Percentiles rank a stretch among this genome's conserved stretches.
Conservation (phyloP, 2,329 filamentous ascomycete genomes). For the Aspergillus quadricinctus region DNA sequence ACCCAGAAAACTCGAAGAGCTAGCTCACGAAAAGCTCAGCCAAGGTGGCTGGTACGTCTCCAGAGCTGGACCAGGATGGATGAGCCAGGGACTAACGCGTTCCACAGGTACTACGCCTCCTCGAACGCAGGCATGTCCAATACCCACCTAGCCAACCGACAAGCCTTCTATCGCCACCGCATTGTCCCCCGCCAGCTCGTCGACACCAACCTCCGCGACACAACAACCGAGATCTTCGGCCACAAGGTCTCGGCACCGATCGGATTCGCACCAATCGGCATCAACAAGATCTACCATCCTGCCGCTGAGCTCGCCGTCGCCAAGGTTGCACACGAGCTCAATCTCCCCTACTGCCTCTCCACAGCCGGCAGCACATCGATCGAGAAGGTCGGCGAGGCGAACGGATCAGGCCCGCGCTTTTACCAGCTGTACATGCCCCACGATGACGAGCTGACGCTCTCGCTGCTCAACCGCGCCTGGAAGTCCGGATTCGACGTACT, state of each 20-base stretch:
- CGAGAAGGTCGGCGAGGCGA: slow-evolving; percentile 55
- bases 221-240: slow-evolving; percentile 55
- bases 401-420: slow-evolving; percentile 52
- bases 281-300: slow-evolving; percentile 62
- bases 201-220: slow-evolving; percentile 58
- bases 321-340: slow-evolving; percentile 55
- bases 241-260: slow-evolving; percentile 57
- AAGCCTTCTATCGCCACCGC: slow-evolving; percentile 61
- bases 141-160: slow-evolving; percentile 55
- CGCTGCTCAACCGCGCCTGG: slow-evolving; percentile 53
- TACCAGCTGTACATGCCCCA: slow-evolving; percentile 64
- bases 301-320: slow-evolving; percentile 57
- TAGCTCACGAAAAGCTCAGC: slow-evolving; percentile 53
- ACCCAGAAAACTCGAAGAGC: slow-evolving; percentile 55
- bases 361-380: slow-evolving; percentile 55
- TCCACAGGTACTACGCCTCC: slow-evolving; percentile 29
- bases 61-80: not conserved
- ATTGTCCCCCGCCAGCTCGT: slow-evolving; percentile 60
- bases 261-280: slow-evolving; percentile 62
- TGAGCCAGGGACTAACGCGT: not conserved
- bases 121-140: slow-evolving; percentile 34
- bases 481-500: slow-evolving; percentile 54
- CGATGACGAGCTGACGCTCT: slow-evolving; percentile 56
- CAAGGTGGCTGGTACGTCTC: slow-evolving; percentile 50
- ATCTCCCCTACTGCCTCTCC: slow-evolving; percentile 56